phyloP scores from a whole-genome alignment of 129 eudicot species.

The Oenanthe sinensis region DNA sequence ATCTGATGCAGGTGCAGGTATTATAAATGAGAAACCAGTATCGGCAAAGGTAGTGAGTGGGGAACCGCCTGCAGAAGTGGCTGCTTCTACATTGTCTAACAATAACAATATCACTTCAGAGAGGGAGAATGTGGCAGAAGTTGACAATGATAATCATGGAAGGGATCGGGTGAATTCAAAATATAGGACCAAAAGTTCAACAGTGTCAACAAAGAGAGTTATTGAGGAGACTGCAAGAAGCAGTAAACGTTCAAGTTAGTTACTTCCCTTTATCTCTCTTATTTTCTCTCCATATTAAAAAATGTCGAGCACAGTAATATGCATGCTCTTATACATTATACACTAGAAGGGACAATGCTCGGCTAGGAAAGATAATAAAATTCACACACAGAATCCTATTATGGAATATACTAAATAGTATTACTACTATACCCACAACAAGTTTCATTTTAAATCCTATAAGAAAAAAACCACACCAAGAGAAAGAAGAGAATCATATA shows the following conservation, averaged over 20 bases:
- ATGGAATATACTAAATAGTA: neutral
- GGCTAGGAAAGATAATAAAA: neutral
- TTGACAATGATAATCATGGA: neutral
- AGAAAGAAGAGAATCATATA: neutral
- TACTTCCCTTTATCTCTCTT: neutral
- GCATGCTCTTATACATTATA: neutral
- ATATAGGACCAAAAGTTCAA: neutral
- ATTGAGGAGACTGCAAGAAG: conserved; percentile 2
- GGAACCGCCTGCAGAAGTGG: neutral
- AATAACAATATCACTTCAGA: neutral
- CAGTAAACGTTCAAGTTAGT: conserved; percentile 23
- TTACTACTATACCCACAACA: neutral
- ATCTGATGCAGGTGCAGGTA: conserved; percentile 8
- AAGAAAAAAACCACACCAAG: neutral
- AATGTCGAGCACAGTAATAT: neutral
- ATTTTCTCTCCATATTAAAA: neutral
- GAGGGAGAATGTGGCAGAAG: neutral
- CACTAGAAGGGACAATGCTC: neutral
- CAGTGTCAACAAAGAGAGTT: neutral
- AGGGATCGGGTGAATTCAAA: neutral
- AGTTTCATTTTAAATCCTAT: neutral
- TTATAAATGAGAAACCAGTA: conserved; percentile 3
- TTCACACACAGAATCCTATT: neutral
- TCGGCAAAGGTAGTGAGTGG: neutral
- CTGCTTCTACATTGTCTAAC: neutral